Evolutionary conservation across 176 grass and related monocot species (phyloP), one percentile per base, ranked within the genome.

Genomic region (Eleusine indica): DNA sequence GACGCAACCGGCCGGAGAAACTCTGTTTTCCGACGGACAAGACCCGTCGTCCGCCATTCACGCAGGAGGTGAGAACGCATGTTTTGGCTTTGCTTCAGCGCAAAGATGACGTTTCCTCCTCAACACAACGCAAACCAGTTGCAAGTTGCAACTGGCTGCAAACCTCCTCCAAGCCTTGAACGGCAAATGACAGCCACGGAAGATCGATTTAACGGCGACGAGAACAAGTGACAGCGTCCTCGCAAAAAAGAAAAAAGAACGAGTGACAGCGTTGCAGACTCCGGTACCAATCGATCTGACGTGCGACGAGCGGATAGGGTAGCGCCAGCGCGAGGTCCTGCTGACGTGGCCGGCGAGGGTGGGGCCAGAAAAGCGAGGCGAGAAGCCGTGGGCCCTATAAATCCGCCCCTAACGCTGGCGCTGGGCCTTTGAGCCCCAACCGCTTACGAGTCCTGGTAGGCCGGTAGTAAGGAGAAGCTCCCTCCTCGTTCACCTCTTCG

Each of bases 231-330:
- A 35, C 32, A 35, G 32, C 32, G 32, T 35, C 32, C 32, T 35
- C 32, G 32, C 32, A 1, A 35, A 35, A 35, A 35, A 35, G 2
- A 35, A 2, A 35, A 35, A 35, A 35, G 32, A 35, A 35, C 32
- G 1, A 35, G 32, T 35, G 32, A 35, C 29, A 35, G 29, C 64
- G 64, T 66, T 17, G 66, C 66, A 30, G 32, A 4, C 46, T 47
- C 5, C 19, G 63, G 5, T 14, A 37, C 8, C 76, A 38, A 15
- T 6, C 17, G 48, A 28, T 81, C 66, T 38, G 49, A 71, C 66
- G 66, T 71, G 81, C 3, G 32, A 74, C 70, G 57, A 74, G 81
- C 81, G 81, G 81, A 74, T 60, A 49, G 60, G 58, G 44, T 65
- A 19, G 1, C 4, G 71, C 81, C 81, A 75, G 71, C 81, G 42